Evolutionary conservation across 495 filamentous ascomycete species (phyloP).

Genomic region (Xylaria nigripes): DNA sequence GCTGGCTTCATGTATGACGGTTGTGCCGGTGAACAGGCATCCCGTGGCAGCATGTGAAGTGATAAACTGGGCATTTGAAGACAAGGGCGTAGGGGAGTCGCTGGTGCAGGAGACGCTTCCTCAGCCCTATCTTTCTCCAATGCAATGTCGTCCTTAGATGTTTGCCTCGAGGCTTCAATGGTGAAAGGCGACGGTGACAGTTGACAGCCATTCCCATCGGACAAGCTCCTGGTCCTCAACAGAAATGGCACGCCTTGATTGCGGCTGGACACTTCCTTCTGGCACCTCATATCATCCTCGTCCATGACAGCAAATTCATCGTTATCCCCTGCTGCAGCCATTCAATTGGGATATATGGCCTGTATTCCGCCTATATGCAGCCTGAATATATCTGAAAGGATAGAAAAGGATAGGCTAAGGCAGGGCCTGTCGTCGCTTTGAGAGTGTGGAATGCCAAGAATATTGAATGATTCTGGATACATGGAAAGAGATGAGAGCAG

Average conservation of each 20-base stretch:
- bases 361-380: too few species aligned
- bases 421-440: too few species aligned
- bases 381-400: too few species aligned
- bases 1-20: conserved; percentile 52
- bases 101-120: conserved; percentile 39
- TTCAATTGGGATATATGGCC: background rate
- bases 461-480: too few species aligned
- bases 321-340: background rate
- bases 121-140: conserved; percentile 35
- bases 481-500: too few species aligned
- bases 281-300: conserved; percentile 19
- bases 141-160: conserved; percentile 75
- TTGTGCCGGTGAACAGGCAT: conserved; percentile 28
- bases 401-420: too few species aligned
- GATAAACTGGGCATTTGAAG: conserved; percentile 56
- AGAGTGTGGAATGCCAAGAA: too few species aligned
- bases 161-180: conserved; percentile 42
- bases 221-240: conserved; percentile 39
- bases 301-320: conserved; percentile 26
- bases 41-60: conserved; percentile 62
- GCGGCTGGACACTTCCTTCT: conserved; percentile 2
- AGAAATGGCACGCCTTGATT: conserved; percentile 22
- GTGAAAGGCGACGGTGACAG: conserved; percentile 64
- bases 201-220: conserved; percentile 42
- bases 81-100: conserved; percentile 58